Evolutionary conservation across 306 rosid genomes (phyloP), one percentile per base, ranked within the genome.

Genomic region (Cucurbita maxima): DNA sequence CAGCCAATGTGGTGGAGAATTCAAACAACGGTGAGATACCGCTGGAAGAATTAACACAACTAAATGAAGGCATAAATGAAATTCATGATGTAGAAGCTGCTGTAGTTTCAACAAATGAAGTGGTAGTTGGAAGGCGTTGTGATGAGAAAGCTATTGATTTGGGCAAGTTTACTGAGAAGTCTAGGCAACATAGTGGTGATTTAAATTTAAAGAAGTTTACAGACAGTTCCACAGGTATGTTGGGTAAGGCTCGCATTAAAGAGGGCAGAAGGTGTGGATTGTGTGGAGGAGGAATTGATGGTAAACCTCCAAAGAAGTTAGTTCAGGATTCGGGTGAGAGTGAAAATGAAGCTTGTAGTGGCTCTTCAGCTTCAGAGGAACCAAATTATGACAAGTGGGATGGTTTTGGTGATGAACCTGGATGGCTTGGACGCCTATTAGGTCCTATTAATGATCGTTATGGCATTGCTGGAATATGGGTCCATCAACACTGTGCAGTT

Each of bases 381-480:
- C 87, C 85, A 71, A 88, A 87, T 75, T 94, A 90, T 74, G 96
- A 94, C 83, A 77, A 84, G 47, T 94, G 97, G 96, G 98, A 94
- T 77, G 98, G 98, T 64, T 94, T 94, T 76, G 97, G 91, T 30
- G 92, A 90, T 71, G 98, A 89, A 77, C 84, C 95, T 83, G 91
- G 91, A 44, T 94, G 98, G 98, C 90, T 94, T 75, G 98, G 98
- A 58, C 95, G 90, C 58, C 92, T 90, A 76, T 78, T 94, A 84
- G 98, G 98, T 77, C 98, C 98, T 67, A 79, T 86, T 80, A 88
- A 90, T 59, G 98, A 90, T 85, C 96, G 91, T 44, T 67, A 82
- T 71, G 97, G 98, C 63, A 94, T 94, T 83, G 96, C 98, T 72
- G 88, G 98, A 69, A 94, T 86, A 83, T 94, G 98, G 98, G 97